Evolutionary conservation across 345 rosid genomes (phyloP).

Genomic region (Salix purpurea): DNA sequence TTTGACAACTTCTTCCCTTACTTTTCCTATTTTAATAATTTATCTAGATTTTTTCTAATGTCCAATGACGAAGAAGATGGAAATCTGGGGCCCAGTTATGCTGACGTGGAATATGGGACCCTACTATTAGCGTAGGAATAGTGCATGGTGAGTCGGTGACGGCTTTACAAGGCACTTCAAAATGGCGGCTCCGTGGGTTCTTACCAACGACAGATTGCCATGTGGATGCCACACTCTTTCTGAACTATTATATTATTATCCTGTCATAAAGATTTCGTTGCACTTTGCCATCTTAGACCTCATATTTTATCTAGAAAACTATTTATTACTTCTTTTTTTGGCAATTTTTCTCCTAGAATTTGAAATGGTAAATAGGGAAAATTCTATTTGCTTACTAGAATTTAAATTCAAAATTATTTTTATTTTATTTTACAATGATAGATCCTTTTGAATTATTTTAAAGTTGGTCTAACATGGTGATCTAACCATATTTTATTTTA

Average conservation of each 20-base stretch:
- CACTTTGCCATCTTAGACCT: not conserved
- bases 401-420: no score
- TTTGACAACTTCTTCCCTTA: no score
- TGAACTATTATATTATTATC: not conserved
- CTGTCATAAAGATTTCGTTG: not conserved
- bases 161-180: not conserved
- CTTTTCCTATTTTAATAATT: no score
- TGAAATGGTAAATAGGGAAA: no score
- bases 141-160: not conserved
- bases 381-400: no score
- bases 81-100: not conserved
- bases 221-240: not conserved
- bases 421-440: no score
- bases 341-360: not conserved
- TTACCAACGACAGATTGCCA: not conserved
- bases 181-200: constrained; percentile 13
- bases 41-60: no score
- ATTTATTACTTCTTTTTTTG: not conserved
- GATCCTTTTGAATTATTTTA: no score
- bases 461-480: no score
- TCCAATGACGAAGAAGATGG: not conserved
- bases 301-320: not conserved
- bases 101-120: not conserved
- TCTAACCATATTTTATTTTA: no score
- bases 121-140: not conserved